Base-by-base conservation (phyloP, 2,329 filamentous ascomycete species). In the Curvularia lunata region DNA sequence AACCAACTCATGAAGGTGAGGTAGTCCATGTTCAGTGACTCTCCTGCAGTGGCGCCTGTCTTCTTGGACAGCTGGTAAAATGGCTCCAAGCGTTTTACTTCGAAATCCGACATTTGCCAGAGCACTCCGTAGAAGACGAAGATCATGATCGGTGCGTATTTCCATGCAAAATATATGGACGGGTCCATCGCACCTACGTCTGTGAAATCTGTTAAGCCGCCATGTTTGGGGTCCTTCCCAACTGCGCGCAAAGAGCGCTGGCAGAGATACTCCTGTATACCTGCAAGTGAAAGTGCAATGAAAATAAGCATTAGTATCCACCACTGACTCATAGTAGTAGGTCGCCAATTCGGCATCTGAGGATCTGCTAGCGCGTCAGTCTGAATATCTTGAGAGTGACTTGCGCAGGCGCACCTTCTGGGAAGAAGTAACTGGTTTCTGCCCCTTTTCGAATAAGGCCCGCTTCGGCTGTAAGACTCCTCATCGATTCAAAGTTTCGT, bases 11-110 rank as follows among this genome's bases (percentile, higher is more conserved):
- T 85, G 64, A 86, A 83, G 5, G 88, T 91, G 43, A 90, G 82
- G 58, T 92, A 92, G 72, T 91, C 88, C 59, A 90, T 88, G 62
- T 91, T 91, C 68, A 92, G 84, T 0, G 87, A 90, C 69, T 76
- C 75, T 12, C 67, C 71, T 12, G 80, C 67, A 16, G 68, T 80
- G 54, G 72, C 78, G 54, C 73, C 72, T 19, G 64, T 68, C 51
- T 63, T 73, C 53, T 69, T 72, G 47, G 69, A 80, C 3, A 78
- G 62, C 41, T 78, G 81, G 57, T 82, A 83, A 58, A 78, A 83
- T 5, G 81, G 80, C 56, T 83, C 81, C 28, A 83, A 64, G n/a
- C 81, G 78, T 61, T 82, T 81, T 46, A 82, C 79, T 38, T 83
- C 80, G 48, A 80, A 83, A 58, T 83, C 81, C 27, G 79, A 76